Conservation (phyloP, 345 rosid species). For the Microthlaspi erraticum region DNA sequence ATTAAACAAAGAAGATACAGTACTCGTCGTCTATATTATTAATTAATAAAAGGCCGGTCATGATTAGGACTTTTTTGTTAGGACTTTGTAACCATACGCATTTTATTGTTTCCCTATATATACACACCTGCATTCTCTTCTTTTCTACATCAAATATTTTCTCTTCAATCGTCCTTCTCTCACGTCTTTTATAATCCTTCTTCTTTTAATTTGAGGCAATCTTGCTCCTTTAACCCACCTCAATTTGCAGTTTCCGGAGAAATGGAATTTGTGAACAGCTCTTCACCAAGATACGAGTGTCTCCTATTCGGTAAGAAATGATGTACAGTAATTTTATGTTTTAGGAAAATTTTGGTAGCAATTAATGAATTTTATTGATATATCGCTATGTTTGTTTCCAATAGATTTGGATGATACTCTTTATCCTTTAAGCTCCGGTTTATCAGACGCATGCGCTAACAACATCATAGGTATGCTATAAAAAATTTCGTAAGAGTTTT, state of each 20-base stretch:
- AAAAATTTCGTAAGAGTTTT: background rate
- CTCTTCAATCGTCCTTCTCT: background rate
- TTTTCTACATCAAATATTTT: slow-evolving; percentile 30
- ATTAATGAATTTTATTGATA: background rate
- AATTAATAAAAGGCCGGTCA: slow-evolving; percentile 5
- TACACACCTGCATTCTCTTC: slow-evolving; percentile 24
- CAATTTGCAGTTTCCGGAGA: slow-evolving; percentile 13
- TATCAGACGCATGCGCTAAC: slow-evolving; percentile 55
- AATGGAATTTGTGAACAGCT: slow-evolving; percentile 39
- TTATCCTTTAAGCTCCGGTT: slow-evolving; percentile 64
- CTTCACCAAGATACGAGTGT: slow-evolving; percentile 62
- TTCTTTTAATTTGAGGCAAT: slow-evolving; percentile 5
- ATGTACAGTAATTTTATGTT: background rate
- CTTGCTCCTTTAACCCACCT: slow-evolving; percentile 11
- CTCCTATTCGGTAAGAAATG: slow-evolving; percentile 74
- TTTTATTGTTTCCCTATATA: slow-evolving; percentile 31
- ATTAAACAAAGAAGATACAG: slow-evolving; percentile 4
- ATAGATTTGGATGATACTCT: slow-evolving; percentile 80
- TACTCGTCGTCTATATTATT: background rate
- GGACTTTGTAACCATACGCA: slow-evolving; percentile 25
- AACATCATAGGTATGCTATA: slow-evolving; percentile 56
- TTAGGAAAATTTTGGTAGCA: background rate
- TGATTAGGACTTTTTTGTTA: slow-evolving; percentile 18
- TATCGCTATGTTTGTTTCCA: slow-evolving; percentile 2
- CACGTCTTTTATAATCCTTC: background rate